A percentile compares a stretch with the other conserved stretches of the same genome.
phyloP scores from a whole-genome alignment of 2,329 filamentous ascomycete species.

The Cylindrodendrum hubeiense region DNA sequence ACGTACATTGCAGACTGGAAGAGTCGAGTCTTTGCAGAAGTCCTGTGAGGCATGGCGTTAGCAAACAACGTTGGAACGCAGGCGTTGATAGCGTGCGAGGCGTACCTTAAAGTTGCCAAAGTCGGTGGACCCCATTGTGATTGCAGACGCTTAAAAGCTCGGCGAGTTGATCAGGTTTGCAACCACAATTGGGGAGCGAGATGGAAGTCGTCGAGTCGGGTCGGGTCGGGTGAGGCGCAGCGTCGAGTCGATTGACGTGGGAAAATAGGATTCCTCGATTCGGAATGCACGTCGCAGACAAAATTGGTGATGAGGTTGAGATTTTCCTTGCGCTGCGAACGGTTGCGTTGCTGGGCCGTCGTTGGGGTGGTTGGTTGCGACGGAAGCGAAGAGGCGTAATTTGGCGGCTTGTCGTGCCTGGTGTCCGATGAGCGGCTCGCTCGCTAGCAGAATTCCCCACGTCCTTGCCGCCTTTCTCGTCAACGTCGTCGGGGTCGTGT shows the following conservation, averaged over 20 bases:
- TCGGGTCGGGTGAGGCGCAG: not conserved
- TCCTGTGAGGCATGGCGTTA: constrained; percentile 62
- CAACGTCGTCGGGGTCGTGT: not conserved
- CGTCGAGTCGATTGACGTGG: constrained; percentile 26
- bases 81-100: constrained; percentile 22
- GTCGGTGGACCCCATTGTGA: constrained; percentile 70
- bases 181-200: constrained; percentile 41
- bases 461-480: constrained; percentile 12
- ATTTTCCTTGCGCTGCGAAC: not conserved
- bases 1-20: constrained; percentile 88
- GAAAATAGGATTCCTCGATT: constrained; percentile 5
- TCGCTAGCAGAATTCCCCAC: constrained; percentile 6
- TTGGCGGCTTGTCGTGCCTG: constrained; percentile 6
- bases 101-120: constrained; percentile 72
- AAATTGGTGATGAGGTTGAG: not conserved
- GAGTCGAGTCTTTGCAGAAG: constrained; percentile 86
- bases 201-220: constrained; percentile 20
- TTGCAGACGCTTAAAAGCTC: constrained; percentile 43
- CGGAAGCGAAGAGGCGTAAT: constrained; percentile 21
- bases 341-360: constrained; percentile 23
- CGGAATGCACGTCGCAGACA: not conserved
- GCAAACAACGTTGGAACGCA: constrained; percentile 28
- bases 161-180: constrained; percentile 41
- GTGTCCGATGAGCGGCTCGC: constrained; percentile 2
- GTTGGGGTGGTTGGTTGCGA: constrained; percentile 25